Evolutionary conservation across 306 rosid species (phyloP).

Genomic region (Alnus glutinosa): DNA sequence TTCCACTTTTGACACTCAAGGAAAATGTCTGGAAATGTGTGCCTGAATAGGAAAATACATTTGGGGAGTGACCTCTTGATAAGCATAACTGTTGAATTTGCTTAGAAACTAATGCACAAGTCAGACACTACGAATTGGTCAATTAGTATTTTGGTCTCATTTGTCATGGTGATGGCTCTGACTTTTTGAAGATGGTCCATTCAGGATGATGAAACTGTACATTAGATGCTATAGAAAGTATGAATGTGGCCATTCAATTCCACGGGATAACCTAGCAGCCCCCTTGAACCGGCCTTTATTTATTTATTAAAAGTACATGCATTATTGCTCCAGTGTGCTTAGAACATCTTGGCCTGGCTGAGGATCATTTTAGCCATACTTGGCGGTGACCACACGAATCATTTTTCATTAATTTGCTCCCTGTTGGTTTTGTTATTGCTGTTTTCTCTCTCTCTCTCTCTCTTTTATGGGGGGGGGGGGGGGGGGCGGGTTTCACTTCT

Average conservation of each 20-base stretch:
- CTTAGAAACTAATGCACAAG: background rate
- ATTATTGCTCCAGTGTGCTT: background rate
- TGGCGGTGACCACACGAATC: background rate
- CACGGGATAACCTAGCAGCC: background rate
- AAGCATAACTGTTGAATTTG: background rate
- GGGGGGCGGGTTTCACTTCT: too few species aligned
- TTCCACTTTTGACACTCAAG: background rate
- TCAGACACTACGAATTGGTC: background rate
- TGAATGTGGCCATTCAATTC: background rate
- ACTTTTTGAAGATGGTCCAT: background rate
- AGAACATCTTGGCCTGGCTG: background rate
- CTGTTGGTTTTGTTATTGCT: too few species aligned
- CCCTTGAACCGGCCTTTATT: background rate
- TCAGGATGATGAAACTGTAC: background rate
- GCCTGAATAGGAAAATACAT: background rate
- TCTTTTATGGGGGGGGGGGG: too few species aligned
- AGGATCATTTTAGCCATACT: background rate
- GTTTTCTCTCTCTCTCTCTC: too few species aligned
- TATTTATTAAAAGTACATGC: background rate
- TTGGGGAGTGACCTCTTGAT: background rate
- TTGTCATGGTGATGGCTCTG: background rate
- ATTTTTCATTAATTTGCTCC: too few species aligned
- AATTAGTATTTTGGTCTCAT: background rate
- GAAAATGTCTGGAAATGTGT: background rate
- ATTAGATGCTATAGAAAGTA: background rate